Evolutionary conservation across 2,329 filamentous ascomycete species (phyloP).

Genomic region (Neoarthrinium moseri): DNA sequence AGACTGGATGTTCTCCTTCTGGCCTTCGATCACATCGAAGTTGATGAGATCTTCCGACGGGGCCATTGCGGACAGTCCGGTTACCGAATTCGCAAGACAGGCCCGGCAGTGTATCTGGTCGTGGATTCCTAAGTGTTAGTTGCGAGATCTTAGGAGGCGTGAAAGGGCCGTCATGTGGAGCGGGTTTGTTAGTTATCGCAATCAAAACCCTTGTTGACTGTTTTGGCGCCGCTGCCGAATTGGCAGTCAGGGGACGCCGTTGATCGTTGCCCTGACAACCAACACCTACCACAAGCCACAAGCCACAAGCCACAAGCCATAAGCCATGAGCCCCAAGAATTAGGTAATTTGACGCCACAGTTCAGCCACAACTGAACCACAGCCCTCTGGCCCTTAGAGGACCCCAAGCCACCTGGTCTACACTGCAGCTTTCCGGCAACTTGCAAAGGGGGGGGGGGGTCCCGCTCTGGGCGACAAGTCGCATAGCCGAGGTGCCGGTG

Average conservation of each 20-base stretch:
- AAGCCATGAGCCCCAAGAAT: too few species aligned
- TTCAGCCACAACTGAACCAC: not conserved
- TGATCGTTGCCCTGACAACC: slow-evolving; percentile 4
- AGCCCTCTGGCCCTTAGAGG: not conserved
- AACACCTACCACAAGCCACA: not conserved
- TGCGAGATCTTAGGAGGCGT: not conserved
- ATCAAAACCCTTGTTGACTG: slow-evolving; percentile 10
- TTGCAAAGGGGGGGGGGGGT: too few species aligned
- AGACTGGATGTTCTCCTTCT: slow-evolving; percentile 98
- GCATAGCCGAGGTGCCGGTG: too few species aligned
- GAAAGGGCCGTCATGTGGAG: not conserved
- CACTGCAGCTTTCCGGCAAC: too few species aligned
- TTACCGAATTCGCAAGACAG: not conserved
- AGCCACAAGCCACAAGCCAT: not conserved
- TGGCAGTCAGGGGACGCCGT: not conserved
- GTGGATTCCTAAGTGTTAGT: not conserved
- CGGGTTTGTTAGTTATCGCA: not conserved
- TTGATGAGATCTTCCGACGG: slow-evolving; percentile 51
- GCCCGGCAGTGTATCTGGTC: too few species aligned
- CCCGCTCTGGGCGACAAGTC: too few species aligned
- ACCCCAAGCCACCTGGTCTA: too few species aligned
- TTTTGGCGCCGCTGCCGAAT: slow-evolving; percentile 4
- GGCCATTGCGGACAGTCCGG: slow-evolving; percentile 8
- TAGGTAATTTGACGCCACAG: too few species aligned
- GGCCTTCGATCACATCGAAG: slow-evolving; percentile 92